phyloP scores from a whole-genome alignment of 805 yeast genomes.

The Tetrapisispora fleetii region DNA sequence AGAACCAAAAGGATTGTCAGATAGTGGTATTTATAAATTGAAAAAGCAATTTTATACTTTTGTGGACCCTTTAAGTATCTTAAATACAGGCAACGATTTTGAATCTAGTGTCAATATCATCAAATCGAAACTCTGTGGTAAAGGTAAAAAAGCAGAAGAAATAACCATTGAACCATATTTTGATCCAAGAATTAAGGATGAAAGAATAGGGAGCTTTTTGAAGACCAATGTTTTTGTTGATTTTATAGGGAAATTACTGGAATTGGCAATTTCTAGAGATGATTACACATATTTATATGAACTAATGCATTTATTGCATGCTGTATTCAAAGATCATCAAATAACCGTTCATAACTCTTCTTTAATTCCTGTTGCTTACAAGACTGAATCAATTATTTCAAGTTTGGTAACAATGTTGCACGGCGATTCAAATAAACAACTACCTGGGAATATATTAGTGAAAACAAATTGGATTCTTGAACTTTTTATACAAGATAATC shows the following conservation, averaged over 20 bases:
- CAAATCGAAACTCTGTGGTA: conserved; percentile 34
- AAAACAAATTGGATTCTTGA: conserved; percentile 54
- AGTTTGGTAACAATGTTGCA: conserved; percentile 42
- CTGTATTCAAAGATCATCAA: conserved; percentile 37
- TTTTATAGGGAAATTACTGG: conserved; percentile 47
- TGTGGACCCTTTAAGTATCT: conserved; percentile 50
- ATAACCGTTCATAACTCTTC: conserved; percentile 40
- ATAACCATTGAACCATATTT: conserved; percentile 43
- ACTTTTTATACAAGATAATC: conserved; percentile 38
- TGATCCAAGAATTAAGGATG: conserved; percentile 21
- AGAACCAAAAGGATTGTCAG: conserved; percentile 58
- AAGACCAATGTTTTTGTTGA: conserved; percentile 46
- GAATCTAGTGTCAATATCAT: conserved; percentile 44
- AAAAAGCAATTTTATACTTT: conserved; percentile 36
- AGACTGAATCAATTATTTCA: conserved; percentile 1
- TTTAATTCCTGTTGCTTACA: conserved; percentile 48
- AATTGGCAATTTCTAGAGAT: conserved; percentile 39
- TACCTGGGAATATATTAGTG: conserved; percentile 38
- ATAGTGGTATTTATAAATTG: conserved; percentile 56
- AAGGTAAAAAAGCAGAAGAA: conserved; percentile 31
- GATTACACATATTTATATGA: conserved; percentile 49
- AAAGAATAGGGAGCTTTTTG: conserved; percentile 41
- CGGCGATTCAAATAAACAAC: conserved; percentile 27
- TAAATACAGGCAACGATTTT: conserved; percentile 38
- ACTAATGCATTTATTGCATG: conserved; percentile 61